Evolutionary conservation across 108 stramenopile species (phyloP).

Genomic region (Nitzschia palea): DNA sequence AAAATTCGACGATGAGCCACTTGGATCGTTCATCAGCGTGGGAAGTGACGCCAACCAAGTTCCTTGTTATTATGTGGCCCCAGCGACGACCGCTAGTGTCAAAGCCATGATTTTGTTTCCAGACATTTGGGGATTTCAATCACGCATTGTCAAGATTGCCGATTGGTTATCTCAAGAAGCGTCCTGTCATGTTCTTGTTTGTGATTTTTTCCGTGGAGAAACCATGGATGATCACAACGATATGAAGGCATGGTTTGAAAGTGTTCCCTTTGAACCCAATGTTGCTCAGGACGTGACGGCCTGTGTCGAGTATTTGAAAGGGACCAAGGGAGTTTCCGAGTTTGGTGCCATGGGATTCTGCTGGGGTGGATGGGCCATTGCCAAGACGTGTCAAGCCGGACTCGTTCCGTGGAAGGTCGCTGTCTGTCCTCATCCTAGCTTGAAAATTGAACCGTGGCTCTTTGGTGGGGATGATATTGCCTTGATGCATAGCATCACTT

Average conservation of each 20-base stretch:
- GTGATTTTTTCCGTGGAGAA: conserved; percentile 41
- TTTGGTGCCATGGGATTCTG: conserved; percentile 46
- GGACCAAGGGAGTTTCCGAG: conserved; percentile 7
- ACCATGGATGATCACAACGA: conserved; percentile 34
- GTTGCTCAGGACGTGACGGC: conserved; percentile 15
- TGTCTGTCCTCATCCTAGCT: conserved; percentile 39
- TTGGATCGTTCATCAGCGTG: conserved; percentile 7
- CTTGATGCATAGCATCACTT: conserved; percentile 11
- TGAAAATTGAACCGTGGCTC: conserved; percentile 27
- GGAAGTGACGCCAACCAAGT: neutral
- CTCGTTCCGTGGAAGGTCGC: conserved; percentile 15
- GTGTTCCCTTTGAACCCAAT: conserved; percentile 27
- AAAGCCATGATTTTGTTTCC: conserved; percentile 6
- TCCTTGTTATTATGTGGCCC: conserved; percentile 13
- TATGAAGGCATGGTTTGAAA: conserved; percentile 26
- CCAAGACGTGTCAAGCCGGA: conserved; percentile 20
- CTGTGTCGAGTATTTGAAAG: conserved; percentile 20
- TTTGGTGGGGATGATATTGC: conserved; percentile 28
- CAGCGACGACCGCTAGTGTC: neutral
- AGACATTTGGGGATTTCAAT: conserved; percentile 35
- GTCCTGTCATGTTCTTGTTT: conserved; percentile 19
- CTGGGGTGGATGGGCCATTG: conserved; percentile 49
- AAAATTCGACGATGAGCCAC: neutral
- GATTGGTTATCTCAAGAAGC: conserved; percentile 28
- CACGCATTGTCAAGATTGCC: conserved; percentile 31